Percentiles rank a stretch among this genome's conserved stretches.
phyloP scores from a whole-genome alignment of 1,284 basidiomycete species.

The Mycena sp. region DNA sequence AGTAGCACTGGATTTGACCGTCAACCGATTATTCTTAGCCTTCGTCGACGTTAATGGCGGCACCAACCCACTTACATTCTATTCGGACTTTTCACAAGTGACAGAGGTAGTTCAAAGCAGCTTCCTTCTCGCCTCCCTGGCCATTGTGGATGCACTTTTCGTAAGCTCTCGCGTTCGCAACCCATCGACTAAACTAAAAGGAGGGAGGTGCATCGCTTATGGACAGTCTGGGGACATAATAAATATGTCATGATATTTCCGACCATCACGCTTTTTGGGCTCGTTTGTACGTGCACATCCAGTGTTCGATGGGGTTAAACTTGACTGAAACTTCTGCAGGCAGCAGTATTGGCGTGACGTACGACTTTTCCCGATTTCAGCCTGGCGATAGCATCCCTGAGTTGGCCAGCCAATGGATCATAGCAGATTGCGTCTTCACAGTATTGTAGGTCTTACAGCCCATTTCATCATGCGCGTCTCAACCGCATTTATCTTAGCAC shows the following conservation, averaged over 20 bases:
- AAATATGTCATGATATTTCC: slow-evolving; percentile 16
- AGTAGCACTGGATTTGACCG: slow-evolving; percentile 13
- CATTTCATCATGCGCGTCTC: background rate
- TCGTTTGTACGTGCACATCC: background rate
- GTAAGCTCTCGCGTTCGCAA: background rate
- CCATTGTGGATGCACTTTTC: slow-evolving; percentile 9
- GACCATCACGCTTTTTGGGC: background rate
- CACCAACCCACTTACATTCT: slow-evolving; percentile 1
- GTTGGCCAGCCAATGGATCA: background rate
- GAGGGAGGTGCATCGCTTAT: slow-evolving; percentile 13
- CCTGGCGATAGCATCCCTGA: background rate
- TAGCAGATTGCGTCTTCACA: background rate
- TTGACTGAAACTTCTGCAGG: background rate
- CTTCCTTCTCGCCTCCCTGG: slow-evolving; percentile 6
- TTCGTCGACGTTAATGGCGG: slow-evolving; percentile 1
- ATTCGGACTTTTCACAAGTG: slow-evolving; percentile 12
- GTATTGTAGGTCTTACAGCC: background rate
- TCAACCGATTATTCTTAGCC: slow-evolving; percentile 14
- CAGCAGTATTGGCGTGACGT: background rate
- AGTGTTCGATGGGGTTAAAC: background rate
- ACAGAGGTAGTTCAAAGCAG: background rate
- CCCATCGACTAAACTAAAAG: background rate
- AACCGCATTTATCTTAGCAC: background rate
- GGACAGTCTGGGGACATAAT: slow-evolving; percentile 12
- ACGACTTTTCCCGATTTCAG: background rate